Percentiles rank a stretch among this genome's conserved stretches.
phyloP scores from a whole-genome alignment of 2,329 filamentous ascomycete species.

The Diaporthe caulivora region DNA sequence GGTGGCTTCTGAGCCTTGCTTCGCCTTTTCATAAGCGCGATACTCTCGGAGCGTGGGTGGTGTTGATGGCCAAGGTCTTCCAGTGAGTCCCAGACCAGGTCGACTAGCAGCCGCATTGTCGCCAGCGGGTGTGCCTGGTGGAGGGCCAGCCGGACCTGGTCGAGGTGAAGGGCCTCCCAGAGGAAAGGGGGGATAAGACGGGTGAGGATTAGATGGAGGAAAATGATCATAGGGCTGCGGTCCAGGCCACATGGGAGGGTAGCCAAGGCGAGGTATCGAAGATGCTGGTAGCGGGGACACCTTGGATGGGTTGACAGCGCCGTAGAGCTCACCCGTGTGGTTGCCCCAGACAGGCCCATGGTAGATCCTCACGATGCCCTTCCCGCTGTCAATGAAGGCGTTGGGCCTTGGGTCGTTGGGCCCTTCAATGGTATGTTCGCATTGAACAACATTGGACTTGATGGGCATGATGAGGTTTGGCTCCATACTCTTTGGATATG shows the following conservation, averaged over 20 bases:
- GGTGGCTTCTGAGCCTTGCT: conserved; percentile 10
- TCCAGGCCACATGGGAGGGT: conserved; percentile 7
- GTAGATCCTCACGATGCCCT: conserved; percentile 67
- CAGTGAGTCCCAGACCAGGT: conserved; percentile 26
- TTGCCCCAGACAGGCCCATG: conserved; percentile 69
- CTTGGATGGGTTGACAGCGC: conserved; percentile 25
- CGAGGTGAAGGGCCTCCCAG: conserved; percentile 1
- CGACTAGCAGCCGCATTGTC: background rate
- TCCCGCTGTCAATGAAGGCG: conserved; percentile 67
- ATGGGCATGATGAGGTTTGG: conserved; percentile 62
- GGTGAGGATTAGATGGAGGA: background rate
- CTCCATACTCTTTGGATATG: conserved; percentile 41
- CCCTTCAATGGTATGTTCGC: conserved; percentile 67
- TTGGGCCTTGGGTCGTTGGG: conserved; percentile 68
- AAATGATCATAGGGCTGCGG: background rate
- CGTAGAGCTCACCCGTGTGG: conserved; percentile 59
- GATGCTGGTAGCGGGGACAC: conserved; percentile 22
- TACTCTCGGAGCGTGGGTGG: conserved; percentile 10
- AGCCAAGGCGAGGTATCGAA: background rate
- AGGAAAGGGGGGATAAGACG: background rate
- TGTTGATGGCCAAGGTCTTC: conserved; percentile 6
- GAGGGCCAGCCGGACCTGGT: conserved; percentile 7
- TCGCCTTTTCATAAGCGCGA: background rate
- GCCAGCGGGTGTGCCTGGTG: background rate
- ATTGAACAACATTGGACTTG: conserved; percentile 62